Conservation (phyloP, 2,329 filamentous ascomycete species). For the Aspergillus sp. region DNA sequence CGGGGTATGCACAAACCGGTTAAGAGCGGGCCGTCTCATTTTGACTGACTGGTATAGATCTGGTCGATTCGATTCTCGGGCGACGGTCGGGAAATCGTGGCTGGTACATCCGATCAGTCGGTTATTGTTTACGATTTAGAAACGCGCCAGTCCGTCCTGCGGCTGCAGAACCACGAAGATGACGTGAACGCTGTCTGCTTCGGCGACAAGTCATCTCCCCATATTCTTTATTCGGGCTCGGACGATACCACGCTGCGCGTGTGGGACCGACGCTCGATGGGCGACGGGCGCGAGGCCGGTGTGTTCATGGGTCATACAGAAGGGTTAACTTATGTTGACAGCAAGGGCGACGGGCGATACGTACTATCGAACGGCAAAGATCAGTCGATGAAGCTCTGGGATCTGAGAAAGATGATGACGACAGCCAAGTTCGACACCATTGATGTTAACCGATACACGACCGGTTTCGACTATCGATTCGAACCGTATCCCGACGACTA, state of each 20-base stretch:
- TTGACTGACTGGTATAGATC: constrained; percentile 54
- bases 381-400: constrained; percentile 97
- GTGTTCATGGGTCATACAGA: constrained; percentile 68
- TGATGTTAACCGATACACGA: constrained; percentile 56
- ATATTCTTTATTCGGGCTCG: constrained; percentile 93
- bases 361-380: constrained; percentile 94
- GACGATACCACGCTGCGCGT: constrained; percentile 94
- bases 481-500: constrained; percentile 56
- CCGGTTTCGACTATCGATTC: constrained; percentile 65
- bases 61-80: constrained; percentile 93
- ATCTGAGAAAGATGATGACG: constrained; percentile 83
- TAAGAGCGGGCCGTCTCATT: neutral
- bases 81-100: constrained; percentile 86
- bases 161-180: constrained; percentile 75
- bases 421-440: constrained; percentile 60
- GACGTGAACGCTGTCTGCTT: constrained; percentile 98
- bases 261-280: constrained; percentile 81
- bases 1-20: constrained; percentile 40
- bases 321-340: constrained; percentile 68
- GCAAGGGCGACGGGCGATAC: constrained; percentile 86
- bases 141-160: constrained; percentile 70
- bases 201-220: constrained; percentile 81
- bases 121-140: constrained; percentile 95
- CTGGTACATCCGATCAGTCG: constrained; percentile 75
- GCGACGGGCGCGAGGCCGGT: constrained; percentile 62